phyloP scores from a whole-genome alignment of 768 basidiomycete species.

The Leccinum incarnatum region DNA sequence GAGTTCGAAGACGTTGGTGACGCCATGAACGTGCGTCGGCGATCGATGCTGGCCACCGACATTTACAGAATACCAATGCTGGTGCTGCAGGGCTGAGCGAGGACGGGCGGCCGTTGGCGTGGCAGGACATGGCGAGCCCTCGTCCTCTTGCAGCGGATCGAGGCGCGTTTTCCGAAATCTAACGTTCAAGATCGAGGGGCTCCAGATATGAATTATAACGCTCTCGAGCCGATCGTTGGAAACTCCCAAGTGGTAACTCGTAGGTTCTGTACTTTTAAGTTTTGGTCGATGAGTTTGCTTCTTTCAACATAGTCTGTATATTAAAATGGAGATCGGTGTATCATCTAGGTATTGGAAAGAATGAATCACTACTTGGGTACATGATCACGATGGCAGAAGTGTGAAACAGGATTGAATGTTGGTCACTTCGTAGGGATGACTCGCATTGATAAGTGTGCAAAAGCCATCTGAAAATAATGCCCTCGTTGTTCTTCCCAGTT shows the following conservation, averaged over 20 bases:
- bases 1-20: no score
- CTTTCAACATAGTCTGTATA: neutral
- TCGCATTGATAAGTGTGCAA: neutral
- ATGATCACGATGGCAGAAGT: neutral
- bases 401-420: neutral
- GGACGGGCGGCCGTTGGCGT: conserved; percentile 46
- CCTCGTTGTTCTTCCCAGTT: conserved; percentile 43
- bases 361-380: neutral
- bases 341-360: neutral
- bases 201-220: no score
- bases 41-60: no score
- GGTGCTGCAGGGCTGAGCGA: conserved; percentile 20
- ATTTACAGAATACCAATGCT: conserved; percentile 23
- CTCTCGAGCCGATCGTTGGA: no score
- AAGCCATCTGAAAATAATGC: conserved; percentile 58
- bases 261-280: no score
- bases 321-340: neutral
- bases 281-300: neutral
- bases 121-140: conserved; percentile 68
- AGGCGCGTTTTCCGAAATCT: no score
- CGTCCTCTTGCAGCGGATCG: no score
- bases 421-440: neutral
- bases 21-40: no score
- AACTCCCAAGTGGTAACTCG: no score
- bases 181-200: no score